Evolutionary conservation across 352 stramenopile genomes (phyloP), one percentile per base, ranked within the genome.

Genomic region (Globisporangium irregulare): DNA sequence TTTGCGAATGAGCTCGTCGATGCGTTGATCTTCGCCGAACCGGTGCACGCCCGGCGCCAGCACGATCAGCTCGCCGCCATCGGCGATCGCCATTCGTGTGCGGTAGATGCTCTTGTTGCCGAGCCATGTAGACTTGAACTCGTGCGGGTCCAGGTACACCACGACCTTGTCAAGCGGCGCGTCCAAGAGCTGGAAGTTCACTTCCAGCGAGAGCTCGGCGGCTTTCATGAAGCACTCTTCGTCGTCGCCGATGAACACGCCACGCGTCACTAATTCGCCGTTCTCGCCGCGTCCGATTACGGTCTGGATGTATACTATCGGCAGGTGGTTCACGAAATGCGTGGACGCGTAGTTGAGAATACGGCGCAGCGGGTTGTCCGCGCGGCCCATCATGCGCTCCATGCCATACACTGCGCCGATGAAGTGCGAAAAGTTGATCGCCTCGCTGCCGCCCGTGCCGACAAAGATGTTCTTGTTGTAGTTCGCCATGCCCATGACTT

Each of bases 401-500:
- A 99, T 99, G 38, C 97, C 97, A 75, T 99, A 98, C 4, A 98
- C 94, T 0, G 97, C 97, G 20, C 97, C 97, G 51, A 99, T 98
- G 67, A 99, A 99, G 73, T 99, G 97, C 29, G 92, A 98, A 57
- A 99, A 94, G 82, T 99, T 98, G 76, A 99, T 99, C 0, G 94
- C 93, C 27, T 98, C 95, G 43, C 96, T 94, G 20, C 86, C 89
- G 15, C 86, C 86, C n/a, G 96, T 96, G 64, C 95, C 97, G 2
- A 99, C 94, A 72, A 99, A 99, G 22, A 99, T 81, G 73, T 99
- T 99, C 80, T 99, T 99, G 86, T 99, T 99, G 81, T 94, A 99
- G 79, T 99, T 99, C n/a, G 97, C 96, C 97, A 99, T 99, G 18
- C 97, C 96, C 88, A 98, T 98, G 34, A 99, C 97, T 78, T 99